phyloP scores from a whole-genome alignment of 441 rosid genomes.

The Euphorbia corollata region DNA sequence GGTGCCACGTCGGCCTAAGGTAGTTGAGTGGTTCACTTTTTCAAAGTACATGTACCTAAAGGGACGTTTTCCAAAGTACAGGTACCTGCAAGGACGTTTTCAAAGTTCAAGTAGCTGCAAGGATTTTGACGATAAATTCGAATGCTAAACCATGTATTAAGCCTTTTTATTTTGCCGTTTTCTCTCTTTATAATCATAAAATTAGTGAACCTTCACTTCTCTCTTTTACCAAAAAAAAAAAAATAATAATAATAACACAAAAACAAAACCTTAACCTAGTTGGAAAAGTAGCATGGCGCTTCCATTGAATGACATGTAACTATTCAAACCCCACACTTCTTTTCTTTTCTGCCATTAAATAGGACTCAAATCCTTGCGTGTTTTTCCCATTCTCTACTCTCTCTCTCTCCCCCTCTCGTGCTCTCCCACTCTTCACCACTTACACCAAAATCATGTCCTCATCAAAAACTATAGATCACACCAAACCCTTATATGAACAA shows the following conservation, averaged over 20 bases:
- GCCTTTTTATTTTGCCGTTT: no score
- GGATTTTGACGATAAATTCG: no score
- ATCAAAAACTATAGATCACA: conserved; percentile 8
- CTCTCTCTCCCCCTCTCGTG: neutral
- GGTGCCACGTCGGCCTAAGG: no score
- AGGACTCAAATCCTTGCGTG: neutral
- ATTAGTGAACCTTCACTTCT: neutral
- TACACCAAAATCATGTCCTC: neutral
- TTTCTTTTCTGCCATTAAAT: neutral
- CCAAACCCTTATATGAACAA: conserved; percentile 30
- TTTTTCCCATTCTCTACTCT: neutral
- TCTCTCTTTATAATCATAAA: no score
- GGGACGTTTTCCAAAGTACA: no score
- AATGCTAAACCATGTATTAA: no score
- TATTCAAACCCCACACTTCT: neutral
- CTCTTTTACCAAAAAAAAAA: no score
- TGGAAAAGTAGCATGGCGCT: neutral
- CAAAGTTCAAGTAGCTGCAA: no score
- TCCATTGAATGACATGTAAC: conserved; percentile 1
- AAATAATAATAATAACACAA: conserved; percentile 12
- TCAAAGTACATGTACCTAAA: no score
- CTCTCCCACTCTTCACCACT: conserved; percentile 2
- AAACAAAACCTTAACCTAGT: neutral
- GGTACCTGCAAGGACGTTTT: no score
- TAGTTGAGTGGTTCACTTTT: no score